A percentile compares a stretch with the other conserved stretches of the same genome.
phyloP scores from a whole-genome alignment of 1,284 basidiomycete genomes.

The Wallemia hederae region DNA sequence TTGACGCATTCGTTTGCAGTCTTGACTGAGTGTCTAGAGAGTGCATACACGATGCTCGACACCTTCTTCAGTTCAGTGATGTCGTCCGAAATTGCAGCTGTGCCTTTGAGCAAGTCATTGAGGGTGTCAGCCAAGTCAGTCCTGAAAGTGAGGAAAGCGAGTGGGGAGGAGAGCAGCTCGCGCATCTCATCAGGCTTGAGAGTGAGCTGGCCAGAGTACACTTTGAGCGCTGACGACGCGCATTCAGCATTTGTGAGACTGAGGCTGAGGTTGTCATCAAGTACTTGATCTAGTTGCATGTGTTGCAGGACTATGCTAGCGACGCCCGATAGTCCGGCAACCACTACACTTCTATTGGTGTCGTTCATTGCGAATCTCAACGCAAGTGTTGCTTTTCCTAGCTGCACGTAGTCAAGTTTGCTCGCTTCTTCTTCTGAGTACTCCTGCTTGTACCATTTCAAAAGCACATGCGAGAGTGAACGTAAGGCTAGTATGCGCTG shows the following conservation, averaged over 20 bases:
- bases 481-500: neutral
- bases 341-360: neutral
- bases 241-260: neutral
- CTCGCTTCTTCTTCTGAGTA: neutral
- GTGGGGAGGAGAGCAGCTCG: neutral
- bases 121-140: neutral
- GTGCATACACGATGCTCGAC: neutral
- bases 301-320: neutral
- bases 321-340: neutral
- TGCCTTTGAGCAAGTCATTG: neutral
- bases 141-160: conserved; percentile 1
- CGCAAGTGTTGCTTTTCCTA: neutral
- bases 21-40: neutral
- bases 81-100: neutral
- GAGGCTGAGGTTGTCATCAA: too few relatives aligned
- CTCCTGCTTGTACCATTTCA: neutral
- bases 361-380: neutral
- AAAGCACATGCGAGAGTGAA: neutral
- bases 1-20: neutral
- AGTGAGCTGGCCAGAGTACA: neutral
- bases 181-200: neutral
- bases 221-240: neutral
- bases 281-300: neutral
- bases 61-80: neutral
- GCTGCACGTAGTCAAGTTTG: neutral